Evolutionary conservation across 805 yeast genomes (phyloP).

Genomic region (Myxozyma monticola): DNA sequence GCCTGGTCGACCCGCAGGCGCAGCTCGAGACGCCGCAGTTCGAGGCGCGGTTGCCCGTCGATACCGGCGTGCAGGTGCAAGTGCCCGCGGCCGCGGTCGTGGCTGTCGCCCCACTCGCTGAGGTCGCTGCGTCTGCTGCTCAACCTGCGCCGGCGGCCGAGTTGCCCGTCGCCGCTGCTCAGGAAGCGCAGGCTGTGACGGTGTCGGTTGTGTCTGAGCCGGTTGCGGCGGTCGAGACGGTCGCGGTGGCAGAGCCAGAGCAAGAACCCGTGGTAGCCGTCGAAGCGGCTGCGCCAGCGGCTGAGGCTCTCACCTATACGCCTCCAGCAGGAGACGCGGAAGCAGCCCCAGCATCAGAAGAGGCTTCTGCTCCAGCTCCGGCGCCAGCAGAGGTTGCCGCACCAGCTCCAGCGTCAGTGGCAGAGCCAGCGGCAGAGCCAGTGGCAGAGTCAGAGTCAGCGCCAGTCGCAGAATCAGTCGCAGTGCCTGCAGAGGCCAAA

Average conservation of each 20-base stretch:
- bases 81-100: background rate
- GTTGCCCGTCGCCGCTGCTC: background rate
- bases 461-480: background rate
- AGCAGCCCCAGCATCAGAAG: constrained; percentile 14
- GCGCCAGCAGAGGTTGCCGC: background rate
- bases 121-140: background rate
- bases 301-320: background rate
- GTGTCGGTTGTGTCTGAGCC: too few species aligned
- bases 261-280: background rate
- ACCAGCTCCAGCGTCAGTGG: background rate
- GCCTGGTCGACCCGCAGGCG: background rate
- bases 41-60: background rate
- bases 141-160: background rate
- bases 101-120: background rate
- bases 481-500: background rate
- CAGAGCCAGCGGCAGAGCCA: background rate
- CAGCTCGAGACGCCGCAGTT: background rate
- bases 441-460: constrained; percentile 5
- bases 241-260: background rate
- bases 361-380: constrained; percentile 13
- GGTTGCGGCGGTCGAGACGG: background rate
- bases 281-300: background rate
- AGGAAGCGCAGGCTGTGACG: too few species aligned
- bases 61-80: background rate
- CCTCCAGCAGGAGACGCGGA: too few species aligned